Evolutionary conservation across 228 moss, liverwort and hornwort species (phyloP).

Genomic region (Sphagnum magellanicum): DNA sequence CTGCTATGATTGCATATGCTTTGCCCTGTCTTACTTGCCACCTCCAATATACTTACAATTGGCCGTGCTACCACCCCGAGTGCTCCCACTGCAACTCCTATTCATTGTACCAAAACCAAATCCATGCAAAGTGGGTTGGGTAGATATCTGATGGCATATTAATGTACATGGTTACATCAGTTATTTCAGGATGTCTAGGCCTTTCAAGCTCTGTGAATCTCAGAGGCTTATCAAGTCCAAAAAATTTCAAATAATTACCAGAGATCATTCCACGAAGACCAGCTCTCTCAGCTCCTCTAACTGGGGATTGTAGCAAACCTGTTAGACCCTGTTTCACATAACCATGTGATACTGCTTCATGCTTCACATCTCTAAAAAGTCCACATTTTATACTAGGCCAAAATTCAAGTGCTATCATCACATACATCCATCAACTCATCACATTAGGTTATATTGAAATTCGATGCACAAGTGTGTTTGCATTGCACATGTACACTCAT

Average conservation of each 20-base stretch:
- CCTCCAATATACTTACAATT: conserved; percentile 85
- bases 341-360: not conserved
- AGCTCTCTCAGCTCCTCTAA: conserved; percentile 92
- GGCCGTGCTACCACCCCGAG: conserved; percentile 94
- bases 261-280: conserved; percentile 97
- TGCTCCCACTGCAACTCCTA: conserved; percentile 84
- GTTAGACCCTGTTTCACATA: conserved; percentile 63
- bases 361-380: not conserved
- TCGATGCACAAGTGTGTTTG: too few relatives aligned
- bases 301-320: conserved; percentile 88
- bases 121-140: not conserved
- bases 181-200: too few relatives aligned
- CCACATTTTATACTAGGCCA: too few relatives aligned
- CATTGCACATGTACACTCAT: too few relatives aligned
- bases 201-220: too few relatives aligned
- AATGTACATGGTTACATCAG: not conserved
- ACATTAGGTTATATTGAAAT: too few relatives aligned
- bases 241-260: conserved; percentile 23
- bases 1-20: conserved; percentile 87
- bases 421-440: too few relatives aligned
- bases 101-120: not conserved
- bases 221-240: not conserved
- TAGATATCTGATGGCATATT: not conserved
- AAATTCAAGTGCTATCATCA: too few relatives aligned
- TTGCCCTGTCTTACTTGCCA: conserved; percentile 92